Base-by-base conservation (phyloP, 352 stramenopile genomes). In the Phytophthora niederhauseri region DNA sequence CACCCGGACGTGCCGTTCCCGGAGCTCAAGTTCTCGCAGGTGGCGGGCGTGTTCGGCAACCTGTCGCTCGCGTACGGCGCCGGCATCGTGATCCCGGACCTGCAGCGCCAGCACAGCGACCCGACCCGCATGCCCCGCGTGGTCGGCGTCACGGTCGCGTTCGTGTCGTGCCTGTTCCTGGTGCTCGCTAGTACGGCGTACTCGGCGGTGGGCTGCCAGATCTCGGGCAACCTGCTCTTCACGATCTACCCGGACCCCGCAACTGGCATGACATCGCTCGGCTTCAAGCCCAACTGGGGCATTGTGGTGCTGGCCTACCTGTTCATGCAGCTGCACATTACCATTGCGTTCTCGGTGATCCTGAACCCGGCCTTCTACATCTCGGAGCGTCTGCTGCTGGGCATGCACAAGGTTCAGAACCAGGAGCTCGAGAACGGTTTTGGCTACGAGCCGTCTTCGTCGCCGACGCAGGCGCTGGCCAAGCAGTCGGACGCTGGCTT, bases 181-280 rank as follows among this genome's bases (percentile, higher is more conserved):
- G 57, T 79, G 28, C 64, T 92, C 9, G 75, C 73, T 0, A 68
- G 66, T 56, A 82, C 75, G 15, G 73, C 76, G 26, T 90, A 87
- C 72, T 86, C 78, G 43, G 75, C 75, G 2, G 71, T 88, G 4
- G 84, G 84, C 6, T 90, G 84, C 67, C 84, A 90, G 69, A 90
- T 92, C 57, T 78, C 76, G 9, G 78, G 81, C 34, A 92, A 92
- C 71, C 52, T 92, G 64, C 71, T 91, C 9, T 92, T 89, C 63
- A 80, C 80, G 11, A 89, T 92, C 52, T 87, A 79, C 72, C 75
- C 76, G 8, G 61, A 82, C 60, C 8, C 36, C n/a, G 61, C 68
- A 0, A 79, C 72, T 0, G 70, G 69, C 1, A 30, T 83, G 22
- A 75, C 74, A 1, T 61, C 61, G 2, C 64, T 89, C 7, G 81